Evolutionary conservation across 345 rosid species (phyloP), one percentile per base, ranked within the genome.

Genomic region (Rhizophora mangle): DNA sequence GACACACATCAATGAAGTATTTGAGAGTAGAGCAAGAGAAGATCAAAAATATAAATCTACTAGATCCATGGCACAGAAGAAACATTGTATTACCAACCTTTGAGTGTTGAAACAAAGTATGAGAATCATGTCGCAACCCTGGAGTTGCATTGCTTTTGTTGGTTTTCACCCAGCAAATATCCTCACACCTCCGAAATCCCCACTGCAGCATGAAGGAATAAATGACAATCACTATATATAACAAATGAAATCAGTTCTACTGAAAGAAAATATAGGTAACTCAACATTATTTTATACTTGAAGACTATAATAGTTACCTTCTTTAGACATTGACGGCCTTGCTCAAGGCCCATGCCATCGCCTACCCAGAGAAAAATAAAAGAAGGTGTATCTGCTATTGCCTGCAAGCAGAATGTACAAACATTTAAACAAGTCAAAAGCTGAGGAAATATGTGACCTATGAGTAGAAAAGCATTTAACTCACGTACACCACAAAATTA

Each of bases 361-460:
- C 99, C 99, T 69, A 95, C 99, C 98, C 99, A 95, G 43, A 92
- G 98, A 84, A 95, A 95, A 82, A 95, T 80, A 82, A 92, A 95
- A 47, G 99, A 95, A 52, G 99, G 99, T 16, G 98, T 92, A 70
- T 95, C 99, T 68, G 99, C 94, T 80, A 95, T 90, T 63, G 98
- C 91, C 99, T 95, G 77, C 26, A 76, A 74, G 72, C 19, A 75
- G 20, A 56, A 30, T 39, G 24, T 16, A 27, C 70, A 57, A 39
- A 10, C 1, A 26, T 11, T 37, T 22, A 21, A 47, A 63, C 49
- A 60, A 37, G 19, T 61, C 53, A 30, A 64, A 63, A 65, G 5
- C 43, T 31, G 10, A 30, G 19, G 49, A 60, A 56, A 57, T 20
- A 26, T 37, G 37, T 34, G 37, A 34, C 9, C 37, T 60, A 67